Evolutionary conservation across 192 early-diverging fungal genomes (phyloP), one percentile per base, ranked within the genome.

Genomic region (Entomortierella chlamydospora): DNA sequence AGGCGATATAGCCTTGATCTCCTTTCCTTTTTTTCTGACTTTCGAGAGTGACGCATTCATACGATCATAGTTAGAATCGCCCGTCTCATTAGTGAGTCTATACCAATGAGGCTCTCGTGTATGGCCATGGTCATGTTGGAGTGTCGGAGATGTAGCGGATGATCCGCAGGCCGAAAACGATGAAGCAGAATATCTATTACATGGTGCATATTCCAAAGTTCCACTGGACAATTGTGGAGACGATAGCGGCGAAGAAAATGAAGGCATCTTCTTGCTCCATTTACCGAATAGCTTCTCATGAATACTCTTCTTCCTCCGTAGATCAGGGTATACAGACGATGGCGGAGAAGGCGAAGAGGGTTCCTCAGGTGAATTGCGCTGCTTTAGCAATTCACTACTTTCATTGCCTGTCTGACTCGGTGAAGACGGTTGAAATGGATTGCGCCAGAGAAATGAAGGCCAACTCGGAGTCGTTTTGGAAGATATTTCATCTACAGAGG

Each of bases 251-350:
- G 31, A n/a, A 20, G 55, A 4, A 2, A 22, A 33, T 6, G 31
- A 33, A 4, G 29, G 30, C 55, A 13, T 2, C 34, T 34, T 57
- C 12, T 57, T 33, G 17, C 55, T 33, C 31, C 25, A 34, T 20
- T 33, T 57, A 18, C 55, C 55, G 34, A 57, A 34, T 20, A 57
- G 31, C 17, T 57, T 57, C 20, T 57, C 55, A 20, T 57, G 31
- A 1, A 57, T 57, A 57, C 55, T 57, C 20, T 30, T 29, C 18
- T 57, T 57, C 55, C 55, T 57, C 9, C 55, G 55, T 20, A 57
- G 4, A 30, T 3, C 20, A 12, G 4, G 30, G 17, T 34, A 17
- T 30, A 22, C 1, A n/a, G 13, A 1, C 31, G 20, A 22, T 23
- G 55, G 13, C 31, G 20, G 10, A 34, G 4, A 2, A 18, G 30